phyloP scores from a whole-genome alignment of 2,329 filamentous ascomycete species.

The Pseudogymnoascus sp. region DNA sequence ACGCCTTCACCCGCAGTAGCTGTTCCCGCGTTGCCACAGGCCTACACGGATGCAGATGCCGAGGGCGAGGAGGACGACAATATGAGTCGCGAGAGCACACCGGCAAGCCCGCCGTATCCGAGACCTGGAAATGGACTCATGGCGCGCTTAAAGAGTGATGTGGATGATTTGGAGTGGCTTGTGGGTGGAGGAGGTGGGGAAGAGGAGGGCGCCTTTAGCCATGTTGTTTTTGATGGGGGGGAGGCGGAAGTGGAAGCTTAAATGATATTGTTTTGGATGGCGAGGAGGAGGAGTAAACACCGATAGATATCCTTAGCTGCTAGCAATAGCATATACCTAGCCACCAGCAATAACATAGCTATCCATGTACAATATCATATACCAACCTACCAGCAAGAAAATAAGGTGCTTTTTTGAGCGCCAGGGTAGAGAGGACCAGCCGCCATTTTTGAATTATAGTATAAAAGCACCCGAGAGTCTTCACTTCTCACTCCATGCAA shows the following conservation, averaged over 20 bases:
- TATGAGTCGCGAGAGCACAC: conserved; percentile 38
- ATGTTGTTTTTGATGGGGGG: conserved; percentile 21
- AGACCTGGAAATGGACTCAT: conserved; percentile 53
- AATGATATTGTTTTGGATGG: not conserved
- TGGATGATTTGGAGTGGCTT: conserved; percentile 52
- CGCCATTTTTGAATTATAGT: not conserved
- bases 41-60: conserved; percentile 6
- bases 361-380: not conserved
- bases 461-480: not conserved
- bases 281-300: not conserved
- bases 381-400: not conserved
- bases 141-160: conserved; percentile 43
- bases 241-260: not conserved
- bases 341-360: not conserved
- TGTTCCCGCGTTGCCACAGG: not conserved
- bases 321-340: not conserved
- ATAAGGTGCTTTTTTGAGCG: not conserved
- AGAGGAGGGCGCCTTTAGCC: conserved; percentile 27
- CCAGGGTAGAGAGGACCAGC: not conserved
- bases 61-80: conserved; percentile 29
- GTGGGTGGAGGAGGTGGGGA: conserved; percentile 46
- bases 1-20: not conserved
- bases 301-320: not conserved
- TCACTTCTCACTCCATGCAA: not conserved
- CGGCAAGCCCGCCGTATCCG: conserved; percentile 54